phyloP scores from a whole-genome alignment of 805 yeast genomes.

The Komagataella mondaviorum region DNA sequence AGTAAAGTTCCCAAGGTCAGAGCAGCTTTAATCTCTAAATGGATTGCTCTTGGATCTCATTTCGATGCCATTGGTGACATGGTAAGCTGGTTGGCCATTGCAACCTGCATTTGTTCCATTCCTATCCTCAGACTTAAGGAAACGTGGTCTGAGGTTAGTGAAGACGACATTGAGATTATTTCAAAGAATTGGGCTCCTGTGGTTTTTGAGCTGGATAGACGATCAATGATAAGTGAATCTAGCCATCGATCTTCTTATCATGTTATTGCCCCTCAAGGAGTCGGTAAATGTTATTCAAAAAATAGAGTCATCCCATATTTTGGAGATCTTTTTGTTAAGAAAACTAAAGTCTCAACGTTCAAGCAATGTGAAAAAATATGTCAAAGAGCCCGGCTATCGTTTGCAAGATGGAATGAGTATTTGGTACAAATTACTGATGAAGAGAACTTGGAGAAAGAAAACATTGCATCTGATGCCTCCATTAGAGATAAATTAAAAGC shows the following conservation, averaged over 20 bases:
- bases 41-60: conserved; percentile 75
- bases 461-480: background rate
- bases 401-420: conserved; percentile 76
- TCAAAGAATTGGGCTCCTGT: conserved; percentile 88
- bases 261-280: conserved; percentile 77
- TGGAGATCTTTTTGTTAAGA: conserved; percentile 65
- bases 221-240: conserved; percentile 46
- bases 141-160: conserved; percentile 65
- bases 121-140: conserved; percentile 64
- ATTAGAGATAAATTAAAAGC: conserved; percentile 12
- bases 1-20: conserved; percentile 26
- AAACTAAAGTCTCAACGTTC: conserved; percentile 23
- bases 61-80: conserved; percentile 78
- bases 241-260: conserved; percentile 49
- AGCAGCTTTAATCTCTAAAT: conserved; percentile 57
- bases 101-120: conserved; percentile 68
- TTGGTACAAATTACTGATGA: conserved; percentile 33
- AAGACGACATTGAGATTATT: conserved; percentile 42
- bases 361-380: conserved; percentile 52
- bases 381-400: conserved; percentile 55
- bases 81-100: conserved; percentile 89
- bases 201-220: conserved; percentile 73
- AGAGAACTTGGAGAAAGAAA: conserved; percentile 13
- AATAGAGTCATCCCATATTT: conserved; percentile 77
- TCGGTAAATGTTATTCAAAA: conserved; percentile 66